Base-by-base conservation (phyloP, 2,329 filamentous ascomycete genomes). In the Dissoconium aciculare region DNA sequence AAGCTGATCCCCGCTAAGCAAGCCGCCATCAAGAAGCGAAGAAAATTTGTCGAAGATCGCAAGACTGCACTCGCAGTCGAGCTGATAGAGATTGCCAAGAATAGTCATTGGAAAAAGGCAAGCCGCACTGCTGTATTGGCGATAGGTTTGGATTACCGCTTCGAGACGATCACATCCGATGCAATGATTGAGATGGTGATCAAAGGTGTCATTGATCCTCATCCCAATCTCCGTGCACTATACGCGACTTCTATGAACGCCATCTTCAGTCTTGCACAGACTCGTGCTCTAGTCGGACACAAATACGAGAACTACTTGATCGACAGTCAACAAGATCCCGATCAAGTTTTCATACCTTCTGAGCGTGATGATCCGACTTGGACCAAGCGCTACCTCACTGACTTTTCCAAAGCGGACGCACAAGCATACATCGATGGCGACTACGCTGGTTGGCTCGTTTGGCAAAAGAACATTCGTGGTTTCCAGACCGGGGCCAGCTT, bases 61-160 rank as follows among this genome's bases (percentile, higher is more conserved):
- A 98, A 98, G 59, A 64, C 74, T 0, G 69, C 71, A 3, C 60
- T 98, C 15, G 81, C 85, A 0, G 62, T 82, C 32, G 84, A 95
- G 51, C 64, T 98, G 17, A 78, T 85, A 3, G 71, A 78, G 36
- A 61, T 78, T 36, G 80, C 83, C 2, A 75, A 73, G 45, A 71
- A 71, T 3, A 82, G 84, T 1, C 91, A 98, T 51, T 98, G 89
- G 89, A 95, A 93, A 62, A 85, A 93, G 45, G 87, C 87, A 4
- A 83, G 75, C 30, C 70, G 87, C 15, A 92, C 85, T 34, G 80
- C 81, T 6, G 79, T 91, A 19, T 89, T 98, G 51, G 81, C 92
- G 4, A 74, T 87, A 34, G 92, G 89, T 37, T 67, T 94, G 39
- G 87, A 83, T 34, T 71, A 94, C 39, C 76, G 89, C n/a, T 93